Evolutionary conservation across 768 basidiomycete genomes (phyloP).

Genomic region (Crucibulum laeve): DNA sequence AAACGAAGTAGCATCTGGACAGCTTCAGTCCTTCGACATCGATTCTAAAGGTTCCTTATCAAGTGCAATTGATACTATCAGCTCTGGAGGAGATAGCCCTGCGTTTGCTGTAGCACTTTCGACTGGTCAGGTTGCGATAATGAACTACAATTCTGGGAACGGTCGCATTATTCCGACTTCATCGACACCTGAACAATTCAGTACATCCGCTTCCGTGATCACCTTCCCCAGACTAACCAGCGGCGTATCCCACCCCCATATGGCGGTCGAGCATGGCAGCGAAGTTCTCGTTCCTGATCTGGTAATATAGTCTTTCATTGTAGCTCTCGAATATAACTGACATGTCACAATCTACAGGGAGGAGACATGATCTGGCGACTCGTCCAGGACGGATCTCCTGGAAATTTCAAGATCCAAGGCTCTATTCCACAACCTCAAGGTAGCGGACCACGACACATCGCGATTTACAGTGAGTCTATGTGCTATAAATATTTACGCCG

Average conservation of each 20-base stretch:
- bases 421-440: conserved; percentile 55
- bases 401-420: conserved; percentile 52
- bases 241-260: conserved; percentile 61
- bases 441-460: conserved; percentile 56
- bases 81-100: conserved; percentile 48
- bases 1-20: conserved; percentile 49
- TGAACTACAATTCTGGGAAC: conserved; percentile 57
- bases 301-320: conserved; percentile 28
- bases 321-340: conserved; percentile 1
- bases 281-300: conserved; percentile 67
- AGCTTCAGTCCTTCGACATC: conserved; percentile 56
- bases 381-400: conserved; percentile 33
- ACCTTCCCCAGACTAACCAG: conserved; percentile 46
- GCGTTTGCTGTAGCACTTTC: conserved; percentile 47
- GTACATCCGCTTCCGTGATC: conserved; percentile 34
- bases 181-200: conserved; percentile 26
- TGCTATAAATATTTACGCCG: neutral
- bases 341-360: conserved; percentile 40
- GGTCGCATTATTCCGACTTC: conserved; percentile 48
- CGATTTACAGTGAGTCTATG: conserved; percentile 17
- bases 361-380: conserved; percentile 69
- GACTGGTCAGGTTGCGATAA: conserved; percentile 53
- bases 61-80: conserved; percentile 36
- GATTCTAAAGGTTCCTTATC: conserved; percentile 40
- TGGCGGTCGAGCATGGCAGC: conserved; percentile 48